A percentile compares a stretch with the other conserved stretches of the same genome.
phyloP scores from a whole-genome alignment of 805 yeast genomes.

The Ogataea ramenticola region DNA sequence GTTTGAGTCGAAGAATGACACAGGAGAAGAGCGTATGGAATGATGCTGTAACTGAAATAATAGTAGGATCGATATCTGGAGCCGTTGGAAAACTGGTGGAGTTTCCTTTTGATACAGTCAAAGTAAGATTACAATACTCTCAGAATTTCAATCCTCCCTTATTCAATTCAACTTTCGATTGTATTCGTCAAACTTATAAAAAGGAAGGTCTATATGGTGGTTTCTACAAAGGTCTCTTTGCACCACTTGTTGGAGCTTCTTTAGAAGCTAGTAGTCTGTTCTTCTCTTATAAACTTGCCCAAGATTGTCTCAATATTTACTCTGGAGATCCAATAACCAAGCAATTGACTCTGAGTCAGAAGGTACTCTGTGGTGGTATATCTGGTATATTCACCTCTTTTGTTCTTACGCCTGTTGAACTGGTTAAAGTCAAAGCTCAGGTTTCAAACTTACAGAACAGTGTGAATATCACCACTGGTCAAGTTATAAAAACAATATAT shows the following conservation, averaged over 20 bases:
- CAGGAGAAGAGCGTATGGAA: neutral
- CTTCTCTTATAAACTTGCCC: constrained; percentile 49
- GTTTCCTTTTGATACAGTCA: constrained; percentile 89
- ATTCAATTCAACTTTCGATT: constrained; percentile 55
- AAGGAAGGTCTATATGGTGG: constrained; percentile 68
- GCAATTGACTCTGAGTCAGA: constrained; percentile 19
- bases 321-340: constrained; percentile 11
- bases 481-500: constrained; percentile 34
- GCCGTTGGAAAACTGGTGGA: constrained; percentile 79
- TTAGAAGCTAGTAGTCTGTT: constrained; percentile 80
- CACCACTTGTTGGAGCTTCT: constrained; percentile 88
- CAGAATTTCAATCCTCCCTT: constrained; percentile 50
- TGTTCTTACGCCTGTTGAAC: constrained; percentile 85
- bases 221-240: constrained; percentile 69
- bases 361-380: constrained; percentile 64
- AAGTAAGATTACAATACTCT: constrained; percentile 71
- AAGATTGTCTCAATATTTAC: constrained; percentile 25
- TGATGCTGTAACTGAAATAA: constrained; percentile 32
- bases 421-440: constrained; percentile 83
- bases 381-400: constrained; percentile 81
- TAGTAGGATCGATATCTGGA: constrained; percentile 60
- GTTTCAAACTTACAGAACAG: constrained; percentile 38
- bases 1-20: too few relatives aligned
- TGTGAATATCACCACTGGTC: constrained; percentile 22
- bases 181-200: constrained; percentile 52